Percentiles rank a stretch among this genome's conserved stretches.
Evolutionary conservation across 257 asterid genomes (phyloP).

Genomic region (Leptodermis oblonga): DNA sequence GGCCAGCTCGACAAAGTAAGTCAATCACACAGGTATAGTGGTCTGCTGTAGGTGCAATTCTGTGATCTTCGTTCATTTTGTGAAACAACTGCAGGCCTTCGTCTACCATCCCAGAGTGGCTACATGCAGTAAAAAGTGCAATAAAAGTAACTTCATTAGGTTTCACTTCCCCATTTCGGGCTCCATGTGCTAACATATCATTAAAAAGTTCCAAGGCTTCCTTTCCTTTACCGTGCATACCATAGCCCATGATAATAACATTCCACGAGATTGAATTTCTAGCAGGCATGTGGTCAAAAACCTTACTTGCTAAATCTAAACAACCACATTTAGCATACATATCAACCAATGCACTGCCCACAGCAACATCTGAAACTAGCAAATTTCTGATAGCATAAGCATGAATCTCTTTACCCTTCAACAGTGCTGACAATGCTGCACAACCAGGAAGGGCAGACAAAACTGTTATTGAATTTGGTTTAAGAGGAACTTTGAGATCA

Average conservation of each 20-base stretch:
- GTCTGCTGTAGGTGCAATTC: conserved; percentile 60
- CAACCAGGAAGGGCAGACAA: conserved; percentile 82
- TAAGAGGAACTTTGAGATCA: conserved; percentile 23
- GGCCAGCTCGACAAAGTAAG: conserved; percentile 86
- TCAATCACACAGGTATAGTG: conserved; percentile 81
- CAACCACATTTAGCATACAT: conserved; percentile 92
- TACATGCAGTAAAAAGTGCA: conserved; percentile 70
- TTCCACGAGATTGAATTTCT: conserved; percentile 85
- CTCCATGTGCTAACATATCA: conserved; percentile 38
- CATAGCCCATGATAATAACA: conserved; percentile 76
- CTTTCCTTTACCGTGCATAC: conserved; percentile 84
- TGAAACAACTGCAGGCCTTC: conserved; percentile 59
- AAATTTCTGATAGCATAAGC: conserved; percentile 56
- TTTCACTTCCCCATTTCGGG: conserved; percentile 38
- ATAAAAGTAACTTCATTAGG: conserved; percentile 72
- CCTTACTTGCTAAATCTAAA: conserved; percentile 52
- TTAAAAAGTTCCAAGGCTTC: conserved; percentile 54
- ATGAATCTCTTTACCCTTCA: conserved; percentile 80
- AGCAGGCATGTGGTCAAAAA: conserved; percentile 54
- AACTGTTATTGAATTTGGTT: conserved; percentile 77
- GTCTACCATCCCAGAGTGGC: conserved; percentile 84
- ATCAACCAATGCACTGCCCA: conserved; percentile 86
- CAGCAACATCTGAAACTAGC: conserved; percentile 56
- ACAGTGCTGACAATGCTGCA: conserved; percentile 63
- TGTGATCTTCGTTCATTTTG: conserved; percentile 48